A percentile compares a stretch with the other conserved stretches of the same genome.
Evolutionary conservation across 1,139 yeast genomes (phyloP).

Genomic region (Blastobotrys proliferans): DNA sequence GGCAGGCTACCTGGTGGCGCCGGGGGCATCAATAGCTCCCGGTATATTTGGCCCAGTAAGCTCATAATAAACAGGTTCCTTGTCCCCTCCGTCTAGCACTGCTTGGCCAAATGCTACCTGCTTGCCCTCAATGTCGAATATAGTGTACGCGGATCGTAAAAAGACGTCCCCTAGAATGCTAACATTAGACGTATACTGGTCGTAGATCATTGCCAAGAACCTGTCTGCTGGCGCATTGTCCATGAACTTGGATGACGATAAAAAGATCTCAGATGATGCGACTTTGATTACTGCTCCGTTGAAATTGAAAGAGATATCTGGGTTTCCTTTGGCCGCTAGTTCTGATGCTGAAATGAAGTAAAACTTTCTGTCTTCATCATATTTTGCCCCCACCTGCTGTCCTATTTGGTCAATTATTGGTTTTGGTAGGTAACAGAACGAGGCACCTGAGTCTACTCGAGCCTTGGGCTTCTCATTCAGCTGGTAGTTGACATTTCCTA

Average conservation of each 20-base stretch:
- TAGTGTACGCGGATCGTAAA: slow-evolving; percentile 68
- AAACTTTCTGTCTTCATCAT: slow-evolving; percentile 4
- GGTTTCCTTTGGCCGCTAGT: slow-evolving; percentile 17
- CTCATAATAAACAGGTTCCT: background rate
- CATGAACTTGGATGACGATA: slow-evolving; percentile 19
- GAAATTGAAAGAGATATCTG: slow-evolving; percentile 23
- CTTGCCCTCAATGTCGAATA: slow-evolving; percentile 50
- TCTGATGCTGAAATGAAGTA: slow-evolving; percentile 17
- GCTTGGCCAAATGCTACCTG: slow-evolving; percentile 25
- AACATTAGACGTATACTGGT: slow-evolving; percentile 22
- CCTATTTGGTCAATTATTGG: slow-evolving; percentile 17
- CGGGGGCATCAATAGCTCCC: background rate
- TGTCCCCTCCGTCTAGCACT: background rate
- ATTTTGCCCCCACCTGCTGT: slow-evolving; percentile 23
- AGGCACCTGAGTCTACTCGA: slow-evolving; percentile 34
- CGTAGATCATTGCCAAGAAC: slow-evolving; percentile 22
- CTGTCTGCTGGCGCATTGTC: slow-evolving; percentile 5
- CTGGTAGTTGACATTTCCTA: slow-evolving; percentile 25
- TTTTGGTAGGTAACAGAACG: slow-evolving; percentile 27
- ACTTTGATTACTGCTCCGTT: slow-evolving; percentile 29
- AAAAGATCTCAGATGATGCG: slow-evolving; percentile 26
- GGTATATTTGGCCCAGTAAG: slow-evolving; percentile 1
- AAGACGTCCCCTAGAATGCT: slow-evolving; percentile 64
- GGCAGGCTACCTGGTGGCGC: background rate
- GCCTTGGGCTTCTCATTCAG: slow-evolving; percentile 13